These are phyloP conservation scores for Casuarina glauca DNA, from an alignment of 306 rosid species.

Conservation along the genomic window DNA sequence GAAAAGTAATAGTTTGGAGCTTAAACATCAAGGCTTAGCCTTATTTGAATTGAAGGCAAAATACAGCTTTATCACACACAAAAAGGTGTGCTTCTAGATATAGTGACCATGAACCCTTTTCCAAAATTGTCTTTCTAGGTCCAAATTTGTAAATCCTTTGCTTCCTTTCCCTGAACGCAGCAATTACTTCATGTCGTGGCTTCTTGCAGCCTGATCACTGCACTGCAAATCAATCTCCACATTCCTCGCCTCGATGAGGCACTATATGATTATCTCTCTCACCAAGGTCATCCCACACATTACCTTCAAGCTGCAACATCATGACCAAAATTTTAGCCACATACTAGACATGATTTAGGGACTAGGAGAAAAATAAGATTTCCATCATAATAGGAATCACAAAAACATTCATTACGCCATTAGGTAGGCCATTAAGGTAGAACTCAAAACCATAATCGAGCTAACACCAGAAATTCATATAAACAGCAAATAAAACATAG, in stretches of 20 bases:
- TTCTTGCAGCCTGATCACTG: conserved; percentile 42
- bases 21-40: too few species aligned
- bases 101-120: conserved; percentile 58
- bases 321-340: too few species aligned
- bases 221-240: conserved; percentile 30
- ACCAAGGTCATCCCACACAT: conserved; percentile 25
- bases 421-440: too few species aligned
- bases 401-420: neutral
- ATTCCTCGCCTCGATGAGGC: conserved; percentile 40
- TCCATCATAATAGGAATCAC: neutral
- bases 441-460: too few species aligned
- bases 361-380: neutral
- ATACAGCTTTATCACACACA: too few species aligned
- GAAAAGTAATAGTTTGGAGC: too few species aligned
- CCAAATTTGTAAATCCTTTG: conserved; percentile 29
- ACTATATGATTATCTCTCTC: conserved; percentile 57
- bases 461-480: neutral
- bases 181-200: conserved; percentile 30
- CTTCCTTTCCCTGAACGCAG: conserved; percentile 36
- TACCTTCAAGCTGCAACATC: too few species aligned
- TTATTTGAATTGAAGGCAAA: too few species aligned
- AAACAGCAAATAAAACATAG: neutral
- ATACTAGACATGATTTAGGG: neutral
- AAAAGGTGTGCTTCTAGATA: too few species aligned
- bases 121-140: conserved; percentile 46